These are phyloP conservation scores for Exophiala lecanii-corni DNA, from an alignment of 2,329 filamentous ascomycete genomes.

Conservation along the genomic window DNA sequence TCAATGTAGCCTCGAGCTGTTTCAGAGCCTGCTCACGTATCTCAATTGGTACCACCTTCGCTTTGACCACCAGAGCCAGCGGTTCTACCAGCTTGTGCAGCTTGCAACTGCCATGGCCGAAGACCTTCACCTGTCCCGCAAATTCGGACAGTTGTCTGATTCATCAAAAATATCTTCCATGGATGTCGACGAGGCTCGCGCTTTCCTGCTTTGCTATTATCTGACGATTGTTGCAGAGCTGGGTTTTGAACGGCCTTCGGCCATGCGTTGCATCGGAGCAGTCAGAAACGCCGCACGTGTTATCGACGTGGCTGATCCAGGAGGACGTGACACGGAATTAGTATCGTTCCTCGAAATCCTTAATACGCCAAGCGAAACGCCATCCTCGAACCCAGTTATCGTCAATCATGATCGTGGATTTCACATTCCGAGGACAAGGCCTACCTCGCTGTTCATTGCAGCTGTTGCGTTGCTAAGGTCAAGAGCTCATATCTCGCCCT, in stretches of 20 bases:
- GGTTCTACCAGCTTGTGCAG: constrained; percentile 32
- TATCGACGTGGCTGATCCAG: neutral
- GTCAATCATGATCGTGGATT: constrained; percentile 3
- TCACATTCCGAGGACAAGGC: neutral
- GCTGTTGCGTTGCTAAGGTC: constrained; percentile 15
- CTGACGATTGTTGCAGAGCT: constrained; percentile 12
- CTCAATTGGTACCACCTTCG: constrained; percentile 49
- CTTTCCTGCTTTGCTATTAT: constrained; percentile 19
- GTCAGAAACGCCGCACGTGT: constrained; percentile 1
- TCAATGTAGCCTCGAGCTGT: constrained; percentile 53
- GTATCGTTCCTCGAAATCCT: constrained; percentile 9
- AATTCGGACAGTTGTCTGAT: neutral
- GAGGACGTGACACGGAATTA: constrained; percentile 6
- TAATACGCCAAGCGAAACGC: neutral
- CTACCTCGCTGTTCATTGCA: constrained; percentile 12
- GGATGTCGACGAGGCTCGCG: constrained; percentile 5
- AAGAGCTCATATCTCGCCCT: constrained; percentile 4
- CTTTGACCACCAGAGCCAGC: constrained; percentile 29
- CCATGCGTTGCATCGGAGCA: constrained; percentile 13
- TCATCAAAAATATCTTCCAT: neutral
- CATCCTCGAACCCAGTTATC: neutral
- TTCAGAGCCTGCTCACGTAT: constrained; percentile 56
- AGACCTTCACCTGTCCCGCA: constrained; percentile 28
- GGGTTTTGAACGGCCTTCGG: constrained; percentile 15
- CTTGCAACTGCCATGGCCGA: constrained; percentile 31